Conservation (phyloP, 176 grass and related monocot genomes). For the sorghum (Sorghum bicolor) region DNA sequence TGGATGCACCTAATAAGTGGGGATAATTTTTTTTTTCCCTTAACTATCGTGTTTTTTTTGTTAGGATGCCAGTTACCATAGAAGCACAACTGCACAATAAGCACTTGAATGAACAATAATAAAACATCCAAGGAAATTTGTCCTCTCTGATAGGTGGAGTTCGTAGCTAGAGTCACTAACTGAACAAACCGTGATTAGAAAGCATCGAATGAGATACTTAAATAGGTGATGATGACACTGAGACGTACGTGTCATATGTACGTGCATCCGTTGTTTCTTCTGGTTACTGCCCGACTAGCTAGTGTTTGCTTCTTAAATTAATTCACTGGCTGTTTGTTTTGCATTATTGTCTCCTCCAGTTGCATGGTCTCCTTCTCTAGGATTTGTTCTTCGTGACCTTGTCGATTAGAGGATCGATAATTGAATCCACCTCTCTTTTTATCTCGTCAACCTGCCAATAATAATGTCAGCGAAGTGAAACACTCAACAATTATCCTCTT, state of each 20-base stretch:
- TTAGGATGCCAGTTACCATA: not conserved
- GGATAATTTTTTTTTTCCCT: too few relatives aligned
- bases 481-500: not conserved
- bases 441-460: conserved; percentile 46
- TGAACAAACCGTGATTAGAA: not conserved
- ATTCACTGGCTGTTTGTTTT: not conserved
- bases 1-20: too few relatives aligned
- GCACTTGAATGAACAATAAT: not conserved
- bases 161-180: not conserved
- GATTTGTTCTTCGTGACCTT: conserved; percentile 1
- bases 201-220: not conserved
- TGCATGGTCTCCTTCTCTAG: not conserved
- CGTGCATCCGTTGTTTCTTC: not conserved
- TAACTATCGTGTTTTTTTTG: too few relatives aligned
- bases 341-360: not conserved
- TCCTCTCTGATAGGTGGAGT: not conserved
- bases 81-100: not conserved
- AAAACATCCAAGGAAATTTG: not conserved
- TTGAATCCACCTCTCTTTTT: conserved; percentile 37
- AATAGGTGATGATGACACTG: not conserved
- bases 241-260: not conserved
- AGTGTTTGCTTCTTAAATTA: not conserved
- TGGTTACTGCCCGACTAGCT: not conserved
- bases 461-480: not conserved
- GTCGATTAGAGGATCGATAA: conserved; percentile 43